phyloP scores from a whole-genome alignment of 768 basidiomycete species.

The Tulasnella sp. region DNA sequence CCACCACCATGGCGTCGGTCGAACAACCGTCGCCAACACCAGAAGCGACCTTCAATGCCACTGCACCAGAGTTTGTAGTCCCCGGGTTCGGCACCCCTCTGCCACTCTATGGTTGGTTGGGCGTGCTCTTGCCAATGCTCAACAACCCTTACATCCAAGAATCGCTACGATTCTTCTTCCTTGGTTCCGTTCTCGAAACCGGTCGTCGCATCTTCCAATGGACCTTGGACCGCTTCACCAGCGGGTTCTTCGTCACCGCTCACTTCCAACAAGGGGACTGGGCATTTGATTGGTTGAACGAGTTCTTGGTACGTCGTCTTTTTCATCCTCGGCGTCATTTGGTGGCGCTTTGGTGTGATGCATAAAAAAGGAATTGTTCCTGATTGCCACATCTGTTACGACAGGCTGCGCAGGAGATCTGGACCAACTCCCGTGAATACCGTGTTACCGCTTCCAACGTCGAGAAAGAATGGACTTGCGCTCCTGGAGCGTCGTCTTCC shows the following conservation, averaged over 20 bases:
- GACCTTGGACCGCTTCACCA: conserved; percentile 29
- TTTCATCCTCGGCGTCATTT: not conserved
- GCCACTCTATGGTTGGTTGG: conserved; percentile 8
- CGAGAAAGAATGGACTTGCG: conserved; percentile 13
- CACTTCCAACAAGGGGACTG: conserved; percentile 33
- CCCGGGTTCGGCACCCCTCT: not conserved
- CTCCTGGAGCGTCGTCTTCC: conserved; percentile 24
- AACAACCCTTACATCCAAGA: conserved; percentile 27
- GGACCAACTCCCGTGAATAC: conserved; percentile 33
- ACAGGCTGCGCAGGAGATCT: conserved; percentile 31
- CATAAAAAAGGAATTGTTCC: not conserved
- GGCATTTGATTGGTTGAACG: conserved; percentile 32
- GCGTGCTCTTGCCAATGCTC: conserved; percentile 20
- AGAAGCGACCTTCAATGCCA: not conserved
- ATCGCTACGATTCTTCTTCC: conserved; percentile 30
- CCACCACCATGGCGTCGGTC: no score
- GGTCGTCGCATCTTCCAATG: conserved; percentile 27
- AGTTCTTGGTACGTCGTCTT: conserved; percentile 22
- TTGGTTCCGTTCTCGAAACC: conserved; percentile 31
- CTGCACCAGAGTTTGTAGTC: not conserved
- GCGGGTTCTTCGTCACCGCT: conserved; percentile 34
- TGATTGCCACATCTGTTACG: not conserved
- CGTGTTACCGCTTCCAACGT: conserved; percentile 29
- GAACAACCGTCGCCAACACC: no score
- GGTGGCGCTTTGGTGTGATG: not conserved